Evolutionary conservation across 257 asterid species (phyloP), one percentile per base, ranked within the genome.

Genomic region (Henckelia pumila): DNA sequence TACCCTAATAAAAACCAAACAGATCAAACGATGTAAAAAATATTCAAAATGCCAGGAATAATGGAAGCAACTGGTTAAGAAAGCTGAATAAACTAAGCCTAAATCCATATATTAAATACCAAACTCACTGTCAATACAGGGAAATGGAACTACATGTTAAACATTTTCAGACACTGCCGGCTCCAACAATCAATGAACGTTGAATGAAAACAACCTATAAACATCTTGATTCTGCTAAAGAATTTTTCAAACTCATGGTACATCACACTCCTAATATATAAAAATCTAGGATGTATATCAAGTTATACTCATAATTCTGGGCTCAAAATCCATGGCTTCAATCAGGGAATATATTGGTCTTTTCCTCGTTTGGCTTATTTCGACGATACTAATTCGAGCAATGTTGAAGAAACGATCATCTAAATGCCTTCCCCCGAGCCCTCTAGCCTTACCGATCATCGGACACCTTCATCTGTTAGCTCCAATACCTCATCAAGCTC

Each of bases 401-500:
- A 17, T 77, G 4, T 10, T 82, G 62, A 73, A 64, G 49, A 74
- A 55, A 7, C 69, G 67, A 20, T 49, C 70, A 7, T 50, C 66
- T 24, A 17, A 33, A 29, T 49, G 9, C 14, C 85, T 76, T 49
- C 96, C 95, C 17, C 95, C 91, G 1, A 84, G 87, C 65, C 95
- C 96, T 0, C 53, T 68, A 9, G 79, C 81, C 56, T 49, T 85
- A 16, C 96, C 95, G 0, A 71, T 89, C 71, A 85, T 89, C 11
- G 93, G 95, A 33, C 95, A 89, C 69, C 88, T 89, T 67, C 95
- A 89, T 64, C 96, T 87, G 68, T 77, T 87, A 0, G 80, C 86
- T 32, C 90, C 95, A 6, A 82, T 85, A 59, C 95, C 95, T 53
- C 96, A 89, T 80, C 96, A 89, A 72, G 84, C 91, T 68, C 81